Evolutionary conservation across 2,329 filamentous ascomycete species (phyloP), one percentile per base, ranked within the genome.

Genomic region (Fusarium pseudonygamai): DNA sequence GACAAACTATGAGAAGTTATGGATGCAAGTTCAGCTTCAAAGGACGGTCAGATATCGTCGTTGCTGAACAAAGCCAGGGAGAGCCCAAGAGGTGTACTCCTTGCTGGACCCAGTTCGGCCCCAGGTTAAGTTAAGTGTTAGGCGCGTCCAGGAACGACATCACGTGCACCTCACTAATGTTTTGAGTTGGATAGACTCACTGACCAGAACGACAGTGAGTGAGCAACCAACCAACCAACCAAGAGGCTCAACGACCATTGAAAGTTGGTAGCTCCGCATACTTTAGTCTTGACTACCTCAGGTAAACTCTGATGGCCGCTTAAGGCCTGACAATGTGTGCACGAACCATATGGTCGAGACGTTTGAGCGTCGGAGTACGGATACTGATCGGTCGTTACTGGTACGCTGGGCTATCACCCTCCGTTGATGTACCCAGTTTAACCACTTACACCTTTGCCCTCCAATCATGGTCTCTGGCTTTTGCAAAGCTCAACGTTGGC

Each of bases 131-230:
- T 34, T 46, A 32, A 57, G 55, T 34, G 59, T 43, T 43, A 62
- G 43, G 50, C 49, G 42, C 37, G 55, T 36, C 26, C 42, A 56
- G 30, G 46, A 60, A 34, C 49, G 32, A 59, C 40, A 70, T 77
- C 75, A 77, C 75, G 75, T 77, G 75, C 71, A 47, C 16, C 43
- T 32, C 22, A n/a, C 47, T 14, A 28, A 67, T 32, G 40, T 40
- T 52, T 58, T 40, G 26, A 43, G 45, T 58, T 40, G 26, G 26
- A 52, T 47, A 22, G 53, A 52, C 42, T 69, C 65, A 47, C 50
- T 69, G 58, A 62, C 53, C 7, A 28, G 46, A 39, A 30, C 20
- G 34, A 18, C 46, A 47, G 46, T 67, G 46, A 61, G 67, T 26
- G 36, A 53, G 60, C 26, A 32, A 32, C n/a, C 30, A 36, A 52